These are phyloP conservation scores for Plasmodium billcollinsi DNA, from an alignment of 169 alveolate species.

Conservation along the genomic window DNA sequence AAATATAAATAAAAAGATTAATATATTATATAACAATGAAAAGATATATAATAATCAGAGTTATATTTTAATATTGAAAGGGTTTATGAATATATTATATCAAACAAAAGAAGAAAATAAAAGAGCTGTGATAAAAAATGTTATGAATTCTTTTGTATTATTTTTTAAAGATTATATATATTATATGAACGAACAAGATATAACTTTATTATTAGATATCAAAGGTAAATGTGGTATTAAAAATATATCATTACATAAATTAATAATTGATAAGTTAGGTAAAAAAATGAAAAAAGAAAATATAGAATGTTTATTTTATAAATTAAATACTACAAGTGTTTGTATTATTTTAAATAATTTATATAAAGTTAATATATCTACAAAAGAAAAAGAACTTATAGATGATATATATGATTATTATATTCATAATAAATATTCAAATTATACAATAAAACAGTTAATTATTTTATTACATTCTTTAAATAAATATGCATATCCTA, in stretches of 20 bases:
- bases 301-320: conserved; percentile 17
- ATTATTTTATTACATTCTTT: conserved; percentile 33
- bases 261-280: conserved; percentile 10
- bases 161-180: conserved; percentile 17
- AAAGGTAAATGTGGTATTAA: conserved; percentile 36
- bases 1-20: background rate
- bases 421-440: conserved; percentile 10
- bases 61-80: conserved; percentile 55
- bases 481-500: conserved; percentile 13
- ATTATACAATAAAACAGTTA: conserved; percentile 15
- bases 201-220: conserved; percentile 40
- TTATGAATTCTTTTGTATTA: conserved; percentile 22
- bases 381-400: background rate
- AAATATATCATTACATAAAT: background rate
- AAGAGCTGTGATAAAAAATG: background rate
- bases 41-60: conserved; percentile 52
- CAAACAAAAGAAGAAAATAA: conserved; percentile 20
- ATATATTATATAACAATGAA: conserved; percentile 1
- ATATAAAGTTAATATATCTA: background rate
- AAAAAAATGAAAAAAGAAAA: conserved; percentile 9
- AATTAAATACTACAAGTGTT: conserved; percentile 37
- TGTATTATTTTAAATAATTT: conserved; percentile 44
- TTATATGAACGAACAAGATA: conserved; percentile 61
- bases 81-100: conserved; percentile 30
- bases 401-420: conserved; percentile 31